Base-by-base conservation (phyloP, 2,329 filamentous ascomycete species). In the Botrytis hyacinthi region DNA sequence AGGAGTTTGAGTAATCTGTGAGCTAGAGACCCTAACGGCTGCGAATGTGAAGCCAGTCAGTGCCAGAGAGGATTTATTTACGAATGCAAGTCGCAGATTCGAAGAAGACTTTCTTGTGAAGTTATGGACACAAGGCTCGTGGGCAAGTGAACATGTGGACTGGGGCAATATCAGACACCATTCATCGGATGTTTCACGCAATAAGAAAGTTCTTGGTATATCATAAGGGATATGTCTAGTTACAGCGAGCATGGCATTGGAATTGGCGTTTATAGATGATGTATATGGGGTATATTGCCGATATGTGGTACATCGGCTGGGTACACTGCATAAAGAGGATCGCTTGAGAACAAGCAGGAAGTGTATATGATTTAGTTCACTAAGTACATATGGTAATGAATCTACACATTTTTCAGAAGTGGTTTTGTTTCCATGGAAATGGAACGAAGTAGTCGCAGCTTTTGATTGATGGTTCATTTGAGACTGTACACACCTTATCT, bases 191-290 rank as follows among this genome's bases (percentile, higher is more conserved):
- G n/a, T 12, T n/a, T 40, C 48, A 57, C 42, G 4, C 66, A 42
- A 57, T 57, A 68, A 29, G n/a, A 68, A 29, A 22, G 20, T 44
- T 57, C 66, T 57, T 26, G 66, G 9, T 57, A 32, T 18, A 32
- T 37, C 37, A 69, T 26, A 1, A 44, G 26, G 20, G 48, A 12
- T n/a, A 32, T 29, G 18, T n/a, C 14, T 48, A 22, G 18, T 26
- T 14, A 57, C 48, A 42, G 48, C 48, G 37, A 69, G 37, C n/a
- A 42, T 69, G 48, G 26, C 48, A 69, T 69, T 42, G 48, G 48
- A 37, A 32, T 44, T 44, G 48, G 66, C 48, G 66, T 69, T 69
- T 42, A 69, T 32, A 69, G 66, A 69, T 3, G 66, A 57, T 42
- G 48, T 18, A 44, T 26, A 22, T 57, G 35, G 48, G 65, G 35